These are phyloP conservation scores for Termitomyces bulborhizus DNA, from an alignment of 768 basidiomycete species.

Conservation along the genomic window DNA sequence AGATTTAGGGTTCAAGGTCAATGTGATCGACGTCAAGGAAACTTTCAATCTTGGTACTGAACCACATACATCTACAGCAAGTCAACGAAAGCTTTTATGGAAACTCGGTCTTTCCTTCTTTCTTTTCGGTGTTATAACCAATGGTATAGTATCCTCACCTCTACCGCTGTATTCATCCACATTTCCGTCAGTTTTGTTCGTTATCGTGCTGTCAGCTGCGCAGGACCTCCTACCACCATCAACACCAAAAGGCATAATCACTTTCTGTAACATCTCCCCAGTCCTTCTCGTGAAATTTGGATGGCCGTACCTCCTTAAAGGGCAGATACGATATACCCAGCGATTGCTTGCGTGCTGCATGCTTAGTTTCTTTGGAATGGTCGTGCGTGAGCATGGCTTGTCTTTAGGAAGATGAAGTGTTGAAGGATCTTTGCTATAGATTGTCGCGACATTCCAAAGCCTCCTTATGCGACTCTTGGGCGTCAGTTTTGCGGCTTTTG, in stretches of 20 bases:
- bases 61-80: not conserved
- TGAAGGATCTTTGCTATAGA: constrained; percentile 32
- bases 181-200: constrained; percentile 68
- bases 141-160: constrained; percentile 42
- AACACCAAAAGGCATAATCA: constrained; percentile 91
- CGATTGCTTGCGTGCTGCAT: constrained; percentile 73
- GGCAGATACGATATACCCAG: constrained; percentile 73
- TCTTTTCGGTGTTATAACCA: constrained; percentile 88
- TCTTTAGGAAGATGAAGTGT: not conserved
- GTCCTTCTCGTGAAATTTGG: constrained; percentile 81
- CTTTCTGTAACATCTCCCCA: constrained; percentile 92
- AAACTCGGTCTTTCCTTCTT: constrained; percentile 68
- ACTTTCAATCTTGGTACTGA: not conserved
- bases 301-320: constrained; percentile 88
- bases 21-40: not conserved
- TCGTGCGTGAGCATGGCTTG: constrained; percentile 45
- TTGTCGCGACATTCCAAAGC: constrained; percentile 66
- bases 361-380: constrained; percentile 78
- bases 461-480: constrained; percentile 70
- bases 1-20: not conserved
- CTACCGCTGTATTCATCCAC: not conserved
- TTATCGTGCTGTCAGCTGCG: constrained; percentile 94
- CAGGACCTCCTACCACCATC: constrained; percentile 87
- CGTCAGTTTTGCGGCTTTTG: constrained; percentile 76
- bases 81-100: constrained; percentile 20